A percentile compares a stretch with the other conserved stretches of the same genome.
Conservation (phyloP, 2,329 filamentous ascomycete species). For the Fusarium longipes region DNA sequence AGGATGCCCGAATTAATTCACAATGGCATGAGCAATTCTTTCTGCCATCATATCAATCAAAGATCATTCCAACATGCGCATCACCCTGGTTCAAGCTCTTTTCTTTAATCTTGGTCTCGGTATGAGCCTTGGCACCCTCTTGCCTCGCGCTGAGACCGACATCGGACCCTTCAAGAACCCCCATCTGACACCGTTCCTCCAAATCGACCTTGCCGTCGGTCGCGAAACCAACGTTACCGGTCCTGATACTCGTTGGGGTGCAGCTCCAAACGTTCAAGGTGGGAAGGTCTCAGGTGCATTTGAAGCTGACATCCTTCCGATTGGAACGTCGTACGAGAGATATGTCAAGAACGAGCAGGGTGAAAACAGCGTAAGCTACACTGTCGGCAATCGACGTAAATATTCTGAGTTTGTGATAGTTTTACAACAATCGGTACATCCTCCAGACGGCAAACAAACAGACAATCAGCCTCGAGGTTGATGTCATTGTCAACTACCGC, state of each 20-base stretch:
- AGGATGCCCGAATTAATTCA: background rate
- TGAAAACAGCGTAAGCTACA: conserved; percentile 9
- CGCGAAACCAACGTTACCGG: conserved; percentile 13
- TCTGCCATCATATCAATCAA: background rate
- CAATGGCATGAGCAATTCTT: background rate
- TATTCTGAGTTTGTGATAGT: background rate
- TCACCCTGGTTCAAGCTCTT: background rate
- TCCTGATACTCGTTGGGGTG: background rate
- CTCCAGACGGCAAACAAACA: conserved; percentile 6
- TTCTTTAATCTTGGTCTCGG: background rate
- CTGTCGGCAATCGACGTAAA: fast-evolving
- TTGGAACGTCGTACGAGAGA: conserved; percentile 7
- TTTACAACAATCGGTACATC: conserved; percentile 11
- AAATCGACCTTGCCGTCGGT: background rate
- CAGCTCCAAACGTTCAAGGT: background rate
- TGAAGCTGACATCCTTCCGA: conserved; percentile 6
- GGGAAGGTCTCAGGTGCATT: conserved; percentile 2
- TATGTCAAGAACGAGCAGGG: background rate
- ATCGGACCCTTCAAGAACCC: background rate
- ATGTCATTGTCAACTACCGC: conserved; percentile 13
- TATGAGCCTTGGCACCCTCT: background rate
- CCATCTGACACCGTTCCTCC: background rate
- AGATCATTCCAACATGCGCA: background rate
- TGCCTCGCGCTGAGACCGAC: fast-evolving
- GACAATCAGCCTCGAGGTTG: conserved; percentile 6